Conservation (phyloP, 192 early-diverging fungal genomes). For the Coemansia sp. region DNA sequence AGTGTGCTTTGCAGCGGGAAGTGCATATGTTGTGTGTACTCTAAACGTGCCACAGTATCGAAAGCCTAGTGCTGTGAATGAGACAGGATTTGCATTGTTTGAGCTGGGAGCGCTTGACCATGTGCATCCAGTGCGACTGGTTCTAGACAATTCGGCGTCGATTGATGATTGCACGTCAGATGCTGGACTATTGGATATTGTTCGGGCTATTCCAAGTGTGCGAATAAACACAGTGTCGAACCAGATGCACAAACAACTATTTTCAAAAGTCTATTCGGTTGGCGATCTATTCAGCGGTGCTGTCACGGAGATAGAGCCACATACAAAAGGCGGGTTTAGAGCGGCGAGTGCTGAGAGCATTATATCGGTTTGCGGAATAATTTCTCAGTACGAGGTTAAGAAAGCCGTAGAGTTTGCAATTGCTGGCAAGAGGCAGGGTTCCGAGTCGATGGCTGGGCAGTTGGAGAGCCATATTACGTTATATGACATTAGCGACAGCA, state of each 20-base stretch:
- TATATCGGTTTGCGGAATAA: conserved; percentile 13
- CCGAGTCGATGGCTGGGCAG: neutral
- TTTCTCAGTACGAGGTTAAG: conserved; percentile 12
- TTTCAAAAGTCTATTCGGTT: conserved; percentile 2
- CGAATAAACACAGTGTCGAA: neutral
- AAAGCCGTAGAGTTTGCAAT: conserved; percentile 2
- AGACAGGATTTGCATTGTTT: neutral
- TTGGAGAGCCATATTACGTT: conserved; percentile 26
- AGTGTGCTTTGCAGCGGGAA: conserved; percentile 11
- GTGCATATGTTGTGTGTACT: conserved; percentile 28
- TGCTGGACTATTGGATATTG: neutral
- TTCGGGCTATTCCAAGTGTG: conserved; percentile 9
- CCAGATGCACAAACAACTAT: neutral
- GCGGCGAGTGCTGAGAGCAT: neutral
- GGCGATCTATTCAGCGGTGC: neutral
- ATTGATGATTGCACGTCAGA: neutral
- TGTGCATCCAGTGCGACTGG: conserved; percentile 18
- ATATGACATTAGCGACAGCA: conserved; percentile 12
- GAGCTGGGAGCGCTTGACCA: conserved; percentile 15
- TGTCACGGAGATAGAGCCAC: neutral
- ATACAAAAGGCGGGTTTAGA: neutral
- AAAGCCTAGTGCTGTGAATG: neutral
- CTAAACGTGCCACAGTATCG: neutral
- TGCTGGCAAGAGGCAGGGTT: neutral
- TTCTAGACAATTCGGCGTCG: neutral